Base-by-base conservation (phyloP, 164 flowering plant species). In the Sextonia rubra region DNA sequence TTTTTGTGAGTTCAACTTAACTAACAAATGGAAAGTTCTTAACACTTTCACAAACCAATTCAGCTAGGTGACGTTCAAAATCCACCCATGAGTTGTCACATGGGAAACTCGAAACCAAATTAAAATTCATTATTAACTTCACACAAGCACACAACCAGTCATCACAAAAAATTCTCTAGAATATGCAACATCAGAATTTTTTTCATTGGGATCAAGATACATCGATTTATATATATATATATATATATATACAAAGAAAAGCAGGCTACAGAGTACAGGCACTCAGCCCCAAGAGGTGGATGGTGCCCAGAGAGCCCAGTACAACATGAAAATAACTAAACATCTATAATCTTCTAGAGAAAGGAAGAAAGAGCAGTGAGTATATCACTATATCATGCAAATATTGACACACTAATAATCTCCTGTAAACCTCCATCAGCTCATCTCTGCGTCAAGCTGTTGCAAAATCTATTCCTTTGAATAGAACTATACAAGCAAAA, bases 171-270 rank as follows among this genome's bases (percentile, higher is more conserved):
- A 37, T 37, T 37, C 44, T 37, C 44, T 9, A 37, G 44, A 37
- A 37, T 37, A 37, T 37, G 44, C 44, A 37, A 37, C 44, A 5
- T 37, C 0, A 9, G 44, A 37, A 37, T 37, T 37, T 37, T 37
- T 8, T 37, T 37, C 44, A 37, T 37, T 37, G 44, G 44, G 8
- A 37, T 8, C 44, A 37, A 37, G 70, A 75, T 69, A 70, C 73
- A 64, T 30, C 27, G 58, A 75, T 70, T 70, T 70, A 75, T 64
- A 75, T 58, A 64, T 58, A 55, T 64, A 69, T n/a, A n/a, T n/a
- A n/a, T 70, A 75, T 64, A 75, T 58, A 64, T 58, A 55, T 64
- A 69, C 47, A 69, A 44, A n/a, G 25, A 64, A 69, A n/a, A 62
- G 61, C 26, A 47, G 56, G 69, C 47, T 47, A 47, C 71, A 61